Evolutionary conservation across 306 rosid species (phyloP), one percentile per base, ranked within the genome.

Genomic region (Fragaria iinumae): DNA sequence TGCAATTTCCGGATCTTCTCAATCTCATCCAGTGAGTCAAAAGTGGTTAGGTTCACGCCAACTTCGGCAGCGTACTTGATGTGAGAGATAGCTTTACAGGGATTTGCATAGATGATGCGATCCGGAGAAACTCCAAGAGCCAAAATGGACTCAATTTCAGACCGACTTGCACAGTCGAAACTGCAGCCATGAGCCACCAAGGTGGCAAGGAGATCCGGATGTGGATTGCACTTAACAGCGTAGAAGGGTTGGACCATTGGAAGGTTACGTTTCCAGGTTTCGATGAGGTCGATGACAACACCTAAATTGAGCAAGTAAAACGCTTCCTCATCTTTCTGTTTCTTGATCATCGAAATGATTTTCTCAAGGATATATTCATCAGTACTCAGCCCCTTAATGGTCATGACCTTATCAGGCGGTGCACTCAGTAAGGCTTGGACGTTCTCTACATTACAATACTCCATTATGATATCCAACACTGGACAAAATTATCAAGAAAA

Each of bases 221-320:
- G 56, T 2, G 91, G 87, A 66, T 86, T 84, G 77, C 93, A 87
- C 77, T 85, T 87, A 29, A 89, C 91, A 21, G 93, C 90, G 27
- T 87, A 89, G 75, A 66, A 89, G 3, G 90, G 91, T 11, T 69
- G 82, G 45, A 82, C 73, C 21, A 59, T 45, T 5, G 93, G 91
- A 12, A 89, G 91, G 3, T 79, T 77, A 1, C 3, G 59, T 32
- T 71, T 68, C 93, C 91, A 89, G 5, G 63, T 63, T 48, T 82
- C 70, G 79, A 85, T 73, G 3, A 85, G 86, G 68, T 38, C 44
- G 59, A 34, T 18, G 9, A 78, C 29, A 2, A 75, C 81, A 17
- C 79, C 82, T 14, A 83, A 75, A 57, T 87, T 86, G 16, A 87
- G 77, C 12, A 85, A 72, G 41, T 74, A 57, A 43, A 87, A 87